Percentiles rank a stretch among this genome's conserved stretches.
These are phyloP conservation scores for Delphinella strobiligena DNA, from an alignment of 2,329 filamentous ascomycete genomes.

Conservation along the genomic window DNA sequence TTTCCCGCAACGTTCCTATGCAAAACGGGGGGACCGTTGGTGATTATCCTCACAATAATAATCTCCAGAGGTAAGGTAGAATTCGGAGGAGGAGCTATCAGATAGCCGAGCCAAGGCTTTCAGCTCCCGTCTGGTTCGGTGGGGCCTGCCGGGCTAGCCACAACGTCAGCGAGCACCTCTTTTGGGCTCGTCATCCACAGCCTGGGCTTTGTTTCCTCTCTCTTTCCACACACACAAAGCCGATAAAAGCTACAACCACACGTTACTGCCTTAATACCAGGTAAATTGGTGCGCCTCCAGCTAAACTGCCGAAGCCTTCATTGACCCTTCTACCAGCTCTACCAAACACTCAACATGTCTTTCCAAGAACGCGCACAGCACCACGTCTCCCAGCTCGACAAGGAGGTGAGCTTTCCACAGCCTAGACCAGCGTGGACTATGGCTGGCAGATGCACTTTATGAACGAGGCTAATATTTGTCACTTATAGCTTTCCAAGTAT, in stretches of 20 bases:
- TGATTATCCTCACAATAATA: neutral
- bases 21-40: neutral
- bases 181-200: neutral
- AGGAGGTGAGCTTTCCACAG: constrained; percentile 51
- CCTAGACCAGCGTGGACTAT: too few species aligned
- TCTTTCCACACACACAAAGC: neutral
- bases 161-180: too few species aligned
- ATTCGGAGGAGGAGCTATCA: neutral
- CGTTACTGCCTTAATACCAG: neutral
- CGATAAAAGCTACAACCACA: neutral
- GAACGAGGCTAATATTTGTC: constrained; percentile 3
- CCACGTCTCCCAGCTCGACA: constrained; percentile 68
- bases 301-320: too few species aligned
- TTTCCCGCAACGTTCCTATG: too few species aligned
- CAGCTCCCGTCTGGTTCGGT: too few species aligned
- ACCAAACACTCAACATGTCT: constrained; percentile 41
- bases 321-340: neutral
- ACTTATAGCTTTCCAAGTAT: constrained; percentile 73
- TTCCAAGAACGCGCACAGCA: constrained; percentile 66
- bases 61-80: neutral
- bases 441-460: too few species aligned
- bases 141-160: too few species aligned
- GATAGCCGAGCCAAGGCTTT: too few species aligned
- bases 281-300: neutral
- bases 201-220: neutral